phyloP scores from a whole-genome alignment of 2,329 filamentous ascomycete species.

The Sporothrix brasiliensis region DNA sequence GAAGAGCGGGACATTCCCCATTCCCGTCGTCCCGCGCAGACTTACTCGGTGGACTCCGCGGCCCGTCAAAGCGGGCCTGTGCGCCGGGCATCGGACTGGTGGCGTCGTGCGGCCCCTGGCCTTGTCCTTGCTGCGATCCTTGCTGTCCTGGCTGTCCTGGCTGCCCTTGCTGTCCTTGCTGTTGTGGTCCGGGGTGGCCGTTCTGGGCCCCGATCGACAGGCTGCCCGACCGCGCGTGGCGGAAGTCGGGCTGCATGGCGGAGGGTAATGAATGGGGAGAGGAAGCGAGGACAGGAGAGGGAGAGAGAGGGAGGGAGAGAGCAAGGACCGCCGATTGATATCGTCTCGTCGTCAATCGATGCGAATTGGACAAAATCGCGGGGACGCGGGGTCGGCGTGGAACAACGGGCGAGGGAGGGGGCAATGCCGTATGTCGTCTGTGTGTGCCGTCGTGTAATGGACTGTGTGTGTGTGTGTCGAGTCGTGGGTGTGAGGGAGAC shows the following conservation, averaged over 20 bases:
- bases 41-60: conserved; percentile 65
- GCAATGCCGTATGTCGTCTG: not conserved
- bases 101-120: not conserved
- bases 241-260: conserved; percentile 24
- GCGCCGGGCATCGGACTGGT: conserved; percentile 31
- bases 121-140: not conserved
- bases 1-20: no score
- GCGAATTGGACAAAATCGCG: not conserved
- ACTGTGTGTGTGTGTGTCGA: not conserved
- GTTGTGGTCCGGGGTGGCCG: conserved; percentile 8
- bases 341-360: not conserved
- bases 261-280: not conserved
- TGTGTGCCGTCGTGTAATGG: not conserved
- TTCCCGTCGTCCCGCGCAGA: conserved; percentile 35
- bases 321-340: not conserved
- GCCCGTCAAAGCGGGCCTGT: conserved; percentile 56
- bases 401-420: not conserved
- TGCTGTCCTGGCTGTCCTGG: not conserved
- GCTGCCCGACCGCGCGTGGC: conserved; percentile 31
- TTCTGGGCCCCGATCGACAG: conserved; percentile 21
- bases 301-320: no score
- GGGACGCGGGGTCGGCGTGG: not conserved
- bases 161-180: not conserved
- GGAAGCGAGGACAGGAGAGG: not conserved
- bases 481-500: not conserved